Evolutionary conservation across 177 flowering plant species (phyloP).

Genomic region (Telopea speciosissima): DNA sequence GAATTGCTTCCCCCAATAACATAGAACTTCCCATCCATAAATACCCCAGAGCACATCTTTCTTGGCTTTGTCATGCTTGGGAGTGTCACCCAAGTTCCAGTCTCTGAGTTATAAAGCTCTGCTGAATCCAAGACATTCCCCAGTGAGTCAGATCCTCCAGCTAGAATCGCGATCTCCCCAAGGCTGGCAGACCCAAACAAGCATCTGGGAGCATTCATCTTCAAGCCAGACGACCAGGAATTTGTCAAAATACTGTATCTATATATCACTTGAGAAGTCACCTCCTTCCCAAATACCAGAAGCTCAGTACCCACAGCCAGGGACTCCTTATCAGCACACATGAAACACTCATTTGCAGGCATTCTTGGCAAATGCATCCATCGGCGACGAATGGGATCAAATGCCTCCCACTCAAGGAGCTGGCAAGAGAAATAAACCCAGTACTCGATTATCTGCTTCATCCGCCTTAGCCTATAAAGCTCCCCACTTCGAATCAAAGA

Average conservation of each 20-base stretch:
- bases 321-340: slow-evolving; percentile 84
- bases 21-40: slow-evolving; percentile 87
- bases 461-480: slow-evolving; percentile 57
- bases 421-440: slow-evolving; percentile 91
- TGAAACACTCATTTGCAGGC: slow-evolving; percentile 63
- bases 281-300: slow-evolving; percentile 80
- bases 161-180: slow-evolving; percentile 80
- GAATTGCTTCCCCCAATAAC: slow-evolving; percentile 72
- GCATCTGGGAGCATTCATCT: slow-evolving; percentile 74
- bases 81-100: slow-evolving; percentile 48
- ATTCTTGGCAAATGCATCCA: slow-evolving; percentile 90
- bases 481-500: slow-evolving; percentile 53
- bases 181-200: slow-evolving; percentile 93
- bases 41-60: slow-evolving; percentile 90
- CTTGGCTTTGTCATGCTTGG: slow-evolving; percentile 78
- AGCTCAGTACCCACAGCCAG: slow-evolving; percentile 93
- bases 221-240: slow-evolving; percentile 69
- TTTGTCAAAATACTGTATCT: slow-evolving; percentile 73
- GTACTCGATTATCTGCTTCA: slow-evolving; percentile 57
- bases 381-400: slow-evolving; percentile 53
- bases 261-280: slow-evolving; percentile 50
- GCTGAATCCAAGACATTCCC: slow-evolving; percentile 59
- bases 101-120: slow-evolving; percentile 88
- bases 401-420: slow-evolving; percentile 82
- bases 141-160: slow-evolving; percentile 77